Conservation (phyloP, 2,329 filamentous ascomycete species). For the Hymenoscyphus repandus region DNA sequence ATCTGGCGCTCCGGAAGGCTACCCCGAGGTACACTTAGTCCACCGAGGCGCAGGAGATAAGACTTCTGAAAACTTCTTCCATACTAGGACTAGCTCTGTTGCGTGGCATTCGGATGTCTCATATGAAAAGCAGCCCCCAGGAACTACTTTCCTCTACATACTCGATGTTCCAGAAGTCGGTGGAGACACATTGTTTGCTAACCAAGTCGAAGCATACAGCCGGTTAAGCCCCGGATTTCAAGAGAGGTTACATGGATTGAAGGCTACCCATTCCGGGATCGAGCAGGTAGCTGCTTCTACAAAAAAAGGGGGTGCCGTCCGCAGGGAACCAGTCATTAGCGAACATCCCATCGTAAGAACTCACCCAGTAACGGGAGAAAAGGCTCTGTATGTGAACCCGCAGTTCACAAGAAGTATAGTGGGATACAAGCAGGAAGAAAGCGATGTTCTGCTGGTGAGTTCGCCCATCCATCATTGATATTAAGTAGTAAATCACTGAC, state of each 20-base stretch:
- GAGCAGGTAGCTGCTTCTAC: constrained; percentile 72
- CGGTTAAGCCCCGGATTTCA: constrained; percentile 74
- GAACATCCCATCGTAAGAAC: constrained; percentile 76
- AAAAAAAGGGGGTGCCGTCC: constrained; percentile 63
- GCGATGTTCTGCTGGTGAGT: constrained; percentile 57
- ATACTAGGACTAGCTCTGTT: constrained; percentile 69
- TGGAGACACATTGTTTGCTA: constrained; percentile 79
- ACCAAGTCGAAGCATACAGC: constrained; percentile 75
- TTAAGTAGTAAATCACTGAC: not conserved
- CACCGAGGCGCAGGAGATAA: constrained; percentile 65
- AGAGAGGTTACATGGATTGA: constrained; percentile 73
- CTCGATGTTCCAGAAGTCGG: constrained; percentile 77
- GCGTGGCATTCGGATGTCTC: constrained; percentile 89
- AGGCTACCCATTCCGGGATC: constrained; percentile 73
- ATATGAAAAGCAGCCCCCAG: constrained; percentile 83
- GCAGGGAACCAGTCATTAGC: constrained; percentile 69
- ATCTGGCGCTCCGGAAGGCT: constrained; percentile 66
- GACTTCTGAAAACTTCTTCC: constrained; percentile 56
- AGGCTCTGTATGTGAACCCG: constrained; percentile 76
- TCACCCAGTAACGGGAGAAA: constrained; percentile 78
- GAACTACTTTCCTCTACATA: constrained; percentile 83
- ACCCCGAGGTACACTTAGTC: constrained; percentile 73
- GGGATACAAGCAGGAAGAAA: constrained; percentile 82
- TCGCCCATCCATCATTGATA: not conserved
- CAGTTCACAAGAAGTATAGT: constrained; percentile 81